Conservation (phyloP, 2,329 filamentous ascomycete genomes). For the Verruconis gallopava region DNA sequence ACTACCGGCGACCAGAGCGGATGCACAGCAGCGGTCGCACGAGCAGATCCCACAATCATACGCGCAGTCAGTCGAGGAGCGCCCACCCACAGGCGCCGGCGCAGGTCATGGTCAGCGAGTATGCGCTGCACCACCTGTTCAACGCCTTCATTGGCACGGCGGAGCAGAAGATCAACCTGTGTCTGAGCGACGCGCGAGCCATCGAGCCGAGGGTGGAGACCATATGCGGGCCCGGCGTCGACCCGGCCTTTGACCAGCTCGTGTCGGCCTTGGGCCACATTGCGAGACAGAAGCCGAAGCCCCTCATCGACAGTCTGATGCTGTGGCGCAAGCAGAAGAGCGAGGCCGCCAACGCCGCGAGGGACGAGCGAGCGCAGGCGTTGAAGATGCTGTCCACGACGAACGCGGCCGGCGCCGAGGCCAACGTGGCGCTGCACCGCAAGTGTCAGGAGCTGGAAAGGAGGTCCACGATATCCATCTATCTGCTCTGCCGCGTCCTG, state of each 20-base stretch:
- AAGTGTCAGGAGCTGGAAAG: slow-evolving; percentile 44
- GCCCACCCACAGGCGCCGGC: slow-evolving; percentile 57
- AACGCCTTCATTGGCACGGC: slow-evolving; percentile 95
- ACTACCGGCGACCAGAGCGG: slow-evolving; percentile 27
- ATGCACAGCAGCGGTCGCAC: slow-evolving; percentile 25
- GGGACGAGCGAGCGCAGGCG: slow-evolving; percentile 11
- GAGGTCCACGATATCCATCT: slow-evolving; percentile 86
- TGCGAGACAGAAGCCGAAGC: slow-evolving; percentile 84
- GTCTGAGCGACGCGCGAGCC: slow-evolving; percentile 65
- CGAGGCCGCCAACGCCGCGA: slow-evolving; percentile 50
- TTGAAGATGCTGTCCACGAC: slow-evolving; percentile 37
- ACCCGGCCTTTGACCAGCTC: slow-evolving; percentile 83
- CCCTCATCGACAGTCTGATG: slow-evolving; percentile 94
- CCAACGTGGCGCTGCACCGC: not conserved
- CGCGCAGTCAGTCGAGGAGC: slow-evolving; percentile 50
- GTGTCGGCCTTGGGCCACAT: slow-evolving; percentile 91
- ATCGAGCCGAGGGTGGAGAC: slow-evolving; percentile 74
- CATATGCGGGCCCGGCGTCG: slow-evolving; percentile 81
- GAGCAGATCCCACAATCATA: slow-evolving; percentile 31
- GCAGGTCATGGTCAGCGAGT: slow-evolving; percentile 84
- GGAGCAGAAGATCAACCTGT: slow-evolving; percentile 90
- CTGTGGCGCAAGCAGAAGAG: slow-evolving; percentile 95
- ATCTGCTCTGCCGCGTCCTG: slow-evolving; percentile 84
- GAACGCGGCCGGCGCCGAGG: slow-evolving; percentile 40
- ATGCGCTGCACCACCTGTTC: slow-evolving; percentile 90